A percentile compares a stretch with the other conserved stretches of the same genome.
These are phyloP conservation scores for Flaveria robusta DNA, from an alignment of 129 eudicot species.

Conservation along the genomic window DNA sequence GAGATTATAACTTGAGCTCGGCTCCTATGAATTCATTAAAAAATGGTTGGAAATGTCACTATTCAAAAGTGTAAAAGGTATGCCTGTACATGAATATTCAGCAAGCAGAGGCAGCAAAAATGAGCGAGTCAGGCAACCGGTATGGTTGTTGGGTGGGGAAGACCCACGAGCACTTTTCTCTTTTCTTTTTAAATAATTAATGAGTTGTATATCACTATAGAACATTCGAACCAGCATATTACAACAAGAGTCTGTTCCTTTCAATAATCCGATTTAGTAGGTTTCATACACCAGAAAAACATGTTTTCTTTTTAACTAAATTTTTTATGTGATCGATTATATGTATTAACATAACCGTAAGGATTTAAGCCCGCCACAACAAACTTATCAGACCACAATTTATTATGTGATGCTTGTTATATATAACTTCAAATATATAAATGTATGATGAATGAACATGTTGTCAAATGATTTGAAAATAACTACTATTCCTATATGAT, in stretches of 20 bases:
- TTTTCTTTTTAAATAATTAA: not conserved
- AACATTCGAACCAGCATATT: not conserved
- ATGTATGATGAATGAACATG: not conserved
- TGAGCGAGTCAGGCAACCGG: not conserved
- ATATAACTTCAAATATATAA: not conserved
- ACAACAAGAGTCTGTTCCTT: not conserved
- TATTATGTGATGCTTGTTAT: not conserved
- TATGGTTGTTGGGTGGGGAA: not conserved
- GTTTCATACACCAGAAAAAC: not conserved
- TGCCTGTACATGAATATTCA: not conserved
- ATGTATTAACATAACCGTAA: not conserved
- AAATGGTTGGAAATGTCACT: not conserved
- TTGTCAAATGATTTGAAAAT: not conserved
- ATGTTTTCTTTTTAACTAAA: not conserved
- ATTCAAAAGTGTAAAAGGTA: not conserved
- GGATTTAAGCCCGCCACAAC: conserved; percentile 13
- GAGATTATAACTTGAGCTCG: not conserved
- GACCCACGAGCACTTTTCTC: not conserved
- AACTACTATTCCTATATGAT: not conserved
- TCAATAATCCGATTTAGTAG: not conserved
- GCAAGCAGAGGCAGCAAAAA: not conserved
- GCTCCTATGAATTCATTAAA: conserved; percentile 10
- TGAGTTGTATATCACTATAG: not conserved
- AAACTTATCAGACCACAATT: not conserved
- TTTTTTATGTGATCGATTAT: not conserved